phyloP scores from a whole-genome alignment of 768 basidiomycete genomes.

The Tulasnella sp. region DNA sequence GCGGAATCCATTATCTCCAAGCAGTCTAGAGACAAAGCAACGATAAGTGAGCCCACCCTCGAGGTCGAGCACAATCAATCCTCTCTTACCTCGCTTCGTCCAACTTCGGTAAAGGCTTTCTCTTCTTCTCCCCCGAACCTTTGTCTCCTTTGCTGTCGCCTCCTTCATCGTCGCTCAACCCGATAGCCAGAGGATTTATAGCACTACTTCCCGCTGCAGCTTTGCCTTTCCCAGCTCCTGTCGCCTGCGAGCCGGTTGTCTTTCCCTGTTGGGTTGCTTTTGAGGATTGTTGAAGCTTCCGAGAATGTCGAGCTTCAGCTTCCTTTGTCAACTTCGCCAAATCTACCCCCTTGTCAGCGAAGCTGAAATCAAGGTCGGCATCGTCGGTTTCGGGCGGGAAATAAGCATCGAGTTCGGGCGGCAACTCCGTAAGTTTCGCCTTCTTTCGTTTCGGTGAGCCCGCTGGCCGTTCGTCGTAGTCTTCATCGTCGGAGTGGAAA shows the following conservation, averaged over 20 bases:
- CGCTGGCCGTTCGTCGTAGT: not conserved
- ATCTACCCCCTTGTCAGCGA: constrained; percentile 53
- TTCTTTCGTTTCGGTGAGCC: not conserved
- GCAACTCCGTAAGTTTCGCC: not conserved
- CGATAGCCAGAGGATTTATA: not conserved
- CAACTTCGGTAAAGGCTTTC: constrained; percentile 55
- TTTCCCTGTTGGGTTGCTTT: not conserved
- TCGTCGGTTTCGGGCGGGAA: constrained; percentile 40
- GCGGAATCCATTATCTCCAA: constrained; percentile 75
- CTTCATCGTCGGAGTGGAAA: constrained; percentile 16
- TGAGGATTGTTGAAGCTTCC: constrained; percentile 32
- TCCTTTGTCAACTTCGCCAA: constrained; percentile 53
- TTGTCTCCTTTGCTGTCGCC: constrained; percentile 33
- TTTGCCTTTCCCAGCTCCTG: not conserved
- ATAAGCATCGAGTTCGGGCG: constrained; percentile 25
- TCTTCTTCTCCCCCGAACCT: constrained; percentile 43
- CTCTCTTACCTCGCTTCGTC: constrained; percentile 55
- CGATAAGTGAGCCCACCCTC: not conserved
- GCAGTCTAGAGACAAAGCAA: constrained; percentile 45
- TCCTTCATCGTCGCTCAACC: constrained; percentile 8
- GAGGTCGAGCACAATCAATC: too few relatives aligned
- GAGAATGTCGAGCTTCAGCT: constrained; percentile 51
- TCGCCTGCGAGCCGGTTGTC: not conserved
- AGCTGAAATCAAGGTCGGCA: constrained; percentile 45
- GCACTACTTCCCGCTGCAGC: not conserved